Evolutionary conservation across 441 rosid species (phyloP).

Genomic region (Pelargonium myrrhifolium): DNA sequence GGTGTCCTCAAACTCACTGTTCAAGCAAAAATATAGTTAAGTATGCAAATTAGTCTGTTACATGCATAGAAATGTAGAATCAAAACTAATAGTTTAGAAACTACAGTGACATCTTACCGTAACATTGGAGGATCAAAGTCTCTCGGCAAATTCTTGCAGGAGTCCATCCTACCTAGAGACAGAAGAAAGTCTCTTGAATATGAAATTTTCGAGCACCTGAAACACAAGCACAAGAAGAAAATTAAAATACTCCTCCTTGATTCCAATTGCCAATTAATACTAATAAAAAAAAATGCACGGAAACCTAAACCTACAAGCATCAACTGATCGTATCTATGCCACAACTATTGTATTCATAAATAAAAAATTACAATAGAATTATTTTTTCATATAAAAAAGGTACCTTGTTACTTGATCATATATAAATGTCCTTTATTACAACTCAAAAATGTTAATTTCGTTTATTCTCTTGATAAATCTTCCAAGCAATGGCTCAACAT

Average conservation of each 20-base stretch:
- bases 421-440: background rate
- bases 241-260: background rate
- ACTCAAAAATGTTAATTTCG: background rate
- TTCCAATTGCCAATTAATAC: background rate
- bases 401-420: background rate
- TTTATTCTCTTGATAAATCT: background rate
- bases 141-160: conserved; percentile 27
- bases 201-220: conserved; percentile 20
- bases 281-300: background rate
- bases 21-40: background rate
- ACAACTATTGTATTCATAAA: background rate
- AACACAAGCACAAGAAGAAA: background rate
- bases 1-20: conserved; percentile 25
- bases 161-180: conserved; percentile 25
- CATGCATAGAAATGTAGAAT: background rate
- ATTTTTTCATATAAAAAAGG: background rate
- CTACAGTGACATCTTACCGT: conserved; percentile 15
- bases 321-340: background rate
- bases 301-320: background rate
- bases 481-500: conserved; percentile 10
- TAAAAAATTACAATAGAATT: no score
- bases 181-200: conserved; percentile 26
- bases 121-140: conserved; percentile 25
- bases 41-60: background rate
- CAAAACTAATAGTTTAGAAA: background rate